Evolutionary conservation across 202 grass and related monocot genomes (phyloP).

Genomic region (Zoysia matrella): DNA sequence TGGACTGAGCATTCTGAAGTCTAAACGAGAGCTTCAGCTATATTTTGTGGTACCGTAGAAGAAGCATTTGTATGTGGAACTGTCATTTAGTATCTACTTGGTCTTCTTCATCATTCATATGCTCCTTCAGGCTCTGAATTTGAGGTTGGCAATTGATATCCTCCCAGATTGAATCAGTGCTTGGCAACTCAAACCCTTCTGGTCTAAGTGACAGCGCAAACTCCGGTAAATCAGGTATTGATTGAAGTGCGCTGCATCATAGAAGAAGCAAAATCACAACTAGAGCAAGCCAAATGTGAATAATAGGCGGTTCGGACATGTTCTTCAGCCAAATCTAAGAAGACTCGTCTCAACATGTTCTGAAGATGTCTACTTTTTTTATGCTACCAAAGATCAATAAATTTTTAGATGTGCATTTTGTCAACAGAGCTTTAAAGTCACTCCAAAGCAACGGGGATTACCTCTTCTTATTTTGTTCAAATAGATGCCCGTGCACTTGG

Average conservation of each 20-base stretch:
- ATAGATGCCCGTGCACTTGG: too few species aligned
- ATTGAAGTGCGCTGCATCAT: slow-evolving; percentile 61
- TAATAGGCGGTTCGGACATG: too few species aligned
- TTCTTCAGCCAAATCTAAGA: too few species aligned
- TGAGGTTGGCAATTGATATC: slow-evolving; percentile 67
- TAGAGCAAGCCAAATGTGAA: too few species aligned
- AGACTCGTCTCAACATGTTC: too few species aligned
- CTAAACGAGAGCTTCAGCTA: slow-evolving; percentile 10
- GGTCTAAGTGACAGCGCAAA: slow-evolving; percentile 82
- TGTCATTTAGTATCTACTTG: slow-evolving; percentile 49
- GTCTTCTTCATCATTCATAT: slow-evolving; percentile 72
- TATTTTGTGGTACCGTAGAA: slow-evolving; percentile 22
- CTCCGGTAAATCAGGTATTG: slow-evolving; percentile 89
- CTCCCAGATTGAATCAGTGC: slow-evolving; percentile 67
- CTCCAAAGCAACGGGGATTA: too few species aligned
- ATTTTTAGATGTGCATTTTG: too few species aligned
- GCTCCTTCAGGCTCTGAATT: slow-evolving; percentile 82
- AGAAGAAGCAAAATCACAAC: slow-evolving; percentile 29
- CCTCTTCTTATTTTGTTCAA: too few species aligned
- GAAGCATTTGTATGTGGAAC: slow-evolving; percentile 18
- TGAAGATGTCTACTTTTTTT: too few species aligned
- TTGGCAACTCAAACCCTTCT: slow-evolving; percentile 76
- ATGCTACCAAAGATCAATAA: too few species aligned
- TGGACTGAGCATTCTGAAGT: slow-evolving; percentile 20
- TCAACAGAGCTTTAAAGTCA: too few species aligned